These are phyloP conservation scores for Fusarium hainanense DNA, from an alignment of 2,329 filamentous ascomycete genomes.

Conservation along the genomic window DNA sequence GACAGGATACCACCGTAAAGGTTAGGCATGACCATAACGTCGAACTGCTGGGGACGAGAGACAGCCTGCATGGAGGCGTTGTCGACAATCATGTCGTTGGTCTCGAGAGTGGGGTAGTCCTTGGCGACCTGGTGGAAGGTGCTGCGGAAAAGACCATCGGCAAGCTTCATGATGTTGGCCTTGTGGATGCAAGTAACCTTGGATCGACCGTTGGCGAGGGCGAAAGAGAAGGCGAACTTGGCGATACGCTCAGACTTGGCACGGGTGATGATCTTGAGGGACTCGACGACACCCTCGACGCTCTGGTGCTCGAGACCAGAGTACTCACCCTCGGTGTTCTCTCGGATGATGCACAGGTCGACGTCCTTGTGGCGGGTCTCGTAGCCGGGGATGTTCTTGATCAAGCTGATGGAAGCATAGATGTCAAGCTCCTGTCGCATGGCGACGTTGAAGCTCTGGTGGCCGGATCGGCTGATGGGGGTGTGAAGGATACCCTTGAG, in stretches of 20 bases:
- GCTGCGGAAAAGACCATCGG: constrained; percentile 97
- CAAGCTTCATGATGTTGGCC: constrained; percentile 99
- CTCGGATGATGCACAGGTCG: constrained; percentile 98
- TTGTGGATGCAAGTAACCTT: constrained; percentile 99
- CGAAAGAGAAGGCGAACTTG: constrained; percentile 98
- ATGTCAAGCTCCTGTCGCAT: constrained; percentile 99
- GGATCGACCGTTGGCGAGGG: constrained; percentile 97
- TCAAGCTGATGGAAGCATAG: constrained; percentile 95
- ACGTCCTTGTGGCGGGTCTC: constrained; percentile 96
- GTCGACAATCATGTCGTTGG: constrained; percentile 99
- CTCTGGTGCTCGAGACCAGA: constrained; percentile 99
- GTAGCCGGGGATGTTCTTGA: constrained; percentile 99
- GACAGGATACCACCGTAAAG: constrained; percentile 98
- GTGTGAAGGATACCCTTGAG: constrained; percentile 99
- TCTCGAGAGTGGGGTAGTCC: constrained; percentile 95
- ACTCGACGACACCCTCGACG: constrained; percentile 95
- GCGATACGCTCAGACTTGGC: constrained; percentile 99
- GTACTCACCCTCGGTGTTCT: constrained; percentile 99
- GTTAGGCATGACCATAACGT: constrained; percentile 99
- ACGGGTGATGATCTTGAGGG: constrained; percentile 99
- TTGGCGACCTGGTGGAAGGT: constrained; percentile 94
- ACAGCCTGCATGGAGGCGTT: constrained; percentile 99
- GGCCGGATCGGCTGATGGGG: constrained; percentile 93
- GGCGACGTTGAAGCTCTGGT: constrained; percentile 99
- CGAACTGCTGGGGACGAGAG: constrained; percentile 95